These are phyloP conservation scores for Cytospora schulzeri DNA, from an alignment of 2,329 filamentous ascomycete species.

Conservation along the genomic window DNA sequence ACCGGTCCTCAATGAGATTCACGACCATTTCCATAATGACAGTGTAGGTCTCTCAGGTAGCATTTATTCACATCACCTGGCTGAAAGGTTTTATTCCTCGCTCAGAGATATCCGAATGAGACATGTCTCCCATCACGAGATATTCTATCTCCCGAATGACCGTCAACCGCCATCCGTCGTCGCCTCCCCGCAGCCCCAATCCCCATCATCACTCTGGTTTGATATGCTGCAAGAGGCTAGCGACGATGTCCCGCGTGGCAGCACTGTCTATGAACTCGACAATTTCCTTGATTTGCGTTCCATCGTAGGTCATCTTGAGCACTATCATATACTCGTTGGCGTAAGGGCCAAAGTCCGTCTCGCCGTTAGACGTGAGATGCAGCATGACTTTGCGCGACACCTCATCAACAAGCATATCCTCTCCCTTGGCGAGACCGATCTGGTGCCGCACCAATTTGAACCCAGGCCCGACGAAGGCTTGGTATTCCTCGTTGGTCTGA, in stretches of 20 bases:
- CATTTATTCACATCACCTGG: no score
- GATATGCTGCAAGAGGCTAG: conserved; percentile 13
- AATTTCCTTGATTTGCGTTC: conserved; percentile 29
- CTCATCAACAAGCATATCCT: conserved; percentile 28
- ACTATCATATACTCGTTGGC: conserved; percentile 32
- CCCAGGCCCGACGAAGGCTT: conserved; percentile 6
- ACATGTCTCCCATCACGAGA: neutral
- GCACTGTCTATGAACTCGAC: conserved; percentile 32
- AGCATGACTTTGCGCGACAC: conserved; percentile 28
- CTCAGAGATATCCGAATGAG: no score
- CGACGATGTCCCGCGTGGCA: conserved; percentile 26
- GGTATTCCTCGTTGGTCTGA: conserved; percentile 17
- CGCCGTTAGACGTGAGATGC: conserved; percentile 30
- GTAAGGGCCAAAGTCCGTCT: conserved; percentile 29
- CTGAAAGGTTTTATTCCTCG: no score
- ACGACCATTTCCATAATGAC: no score
- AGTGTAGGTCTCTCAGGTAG: no score
- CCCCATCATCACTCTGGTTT: conserved; percentile 12
- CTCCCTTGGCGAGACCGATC: conserved; percentile 9
- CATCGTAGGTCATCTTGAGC: conserved; percentile 31
- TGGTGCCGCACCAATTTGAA: conserved; percentile 9
- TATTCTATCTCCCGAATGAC: neutral
- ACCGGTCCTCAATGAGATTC: no score
- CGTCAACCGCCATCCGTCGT: neutral
- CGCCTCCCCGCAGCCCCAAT: neutral